Evolutionary conservation across 139 green algal genomes (phyloP), one percentile per base, ranked within the genome.

Genomic region (Protoeuglena noctilucae): DNA sequence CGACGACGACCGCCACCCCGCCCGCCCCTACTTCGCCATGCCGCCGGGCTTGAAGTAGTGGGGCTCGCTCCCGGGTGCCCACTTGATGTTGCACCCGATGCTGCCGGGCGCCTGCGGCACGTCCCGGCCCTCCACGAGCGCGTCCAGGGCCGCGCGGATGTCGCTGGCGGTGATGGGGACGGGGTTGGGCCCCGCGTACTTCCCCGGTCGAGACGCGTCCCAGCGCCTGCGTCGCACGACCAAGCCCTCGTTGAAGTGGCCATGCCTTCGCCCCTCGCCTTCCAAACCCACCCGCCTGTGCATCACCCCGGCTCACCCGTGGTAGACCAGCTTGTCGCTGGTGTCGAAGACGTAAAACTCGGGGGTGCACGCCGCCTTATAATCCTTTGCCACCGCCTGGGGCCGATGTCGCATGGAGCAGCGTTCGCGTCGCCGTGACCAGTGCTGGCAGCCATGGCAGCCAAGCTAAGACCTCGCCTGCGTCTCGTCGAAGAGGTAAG

Each of bases 341-440:
- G 19, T 65, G 39, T 79, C 77, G 34, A 85, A 82, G 48, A 79
- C 57, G 53, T 66, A 80, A 23, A 85, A 84, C 40, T 85, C 77
- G 12, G 82, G 82, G 3, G 82, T 92, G 73, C 82, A 93, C 22
- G 65, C 72, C 14, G 81, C 82, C 16, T 58, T 57, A 67, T 88
- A 92, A 0, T 67, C 70, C 61, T 86, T 89, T 27, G 84, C 84
- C 19, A 89, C 80, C 2, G 79, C 85, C 62, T 94, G 80, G 17
- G 48, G 69, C 59, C 64, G n/a, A n/a, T n/a, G n/a, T n/a, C n/a
- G n/a, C n/a, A n/a, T n/a, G n/a, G n/a, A n/a, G n/a, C n/a, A n/a
- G n/a, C n/a, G n/a, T n/a, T n/a, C n/a, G n/a, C n/a, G n/a, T n/a
- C n/a, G n/a, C n/a, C n/a, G n/a, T n/a, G n/a, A n/a, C n/a, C n/a